Conservation (phyloP, 148 eudicot genomes). For the Vaccinium macrocarpon region DNA sequence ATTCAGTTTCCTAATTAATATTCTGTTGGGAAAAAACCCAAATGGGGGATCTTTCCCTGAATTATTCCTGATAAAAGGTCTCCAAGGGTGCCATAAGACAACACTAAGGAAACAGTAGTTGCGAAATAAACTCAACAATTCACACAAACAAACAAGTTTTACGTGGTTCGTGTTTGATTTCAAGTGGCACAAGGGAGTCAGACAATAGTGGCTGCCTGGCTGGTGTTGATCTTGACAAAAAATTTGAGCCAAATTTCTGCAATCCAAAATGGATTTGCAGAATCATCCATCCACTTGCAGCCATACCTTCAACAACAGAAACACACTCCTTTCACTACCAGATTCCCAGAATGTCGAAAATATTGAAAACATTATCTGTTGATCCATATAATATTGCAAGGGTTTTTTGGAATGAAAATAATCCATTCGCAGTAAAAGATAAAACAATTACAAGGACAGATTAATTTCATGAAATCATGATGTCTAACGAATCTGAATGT, state of each 20-base stretch:
- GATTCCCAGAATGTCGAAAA: not conserved
- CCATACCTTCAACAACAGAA: not conserved
- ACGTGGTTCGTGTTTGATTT: not conserved
- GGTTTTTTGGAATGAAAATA: not conserved
- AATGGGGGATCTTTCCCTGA: not conserved
- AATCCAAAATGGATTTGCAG: not conserved
- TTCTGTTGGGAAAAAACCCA: not conserved
- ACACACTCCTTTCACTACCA: not conserved
- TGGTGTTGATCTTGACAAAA: not conserved
- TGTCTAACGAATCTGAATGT: not conserved
- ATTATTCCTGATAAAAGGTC: not conserved
- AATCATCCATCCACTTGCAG: not conserved
- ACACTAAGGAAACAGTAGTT: not conserved
- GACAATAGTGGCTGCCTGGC: not conserved
- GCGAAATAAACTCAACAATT: not conserved
- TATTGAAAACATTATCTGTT: not conserved
- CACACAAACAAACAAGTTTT: not conserved
- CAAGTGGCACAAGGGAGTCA: not conserved
- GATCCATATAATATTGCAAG: not conserved
- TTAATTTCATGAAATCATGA: not conserved
- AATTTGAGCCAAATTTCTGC: not conserved
- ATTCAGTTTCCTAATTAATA: not conserved
- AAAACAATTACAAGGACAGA: not conserved
- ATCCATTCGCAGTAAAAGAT: not conserved
- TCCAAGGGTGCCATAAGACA: not conserved